These are phyloP conservation scores for Metschnikowia anglica DNA, from an alignment of 805 yeast species.

Conservation along the genomic window DNA sequence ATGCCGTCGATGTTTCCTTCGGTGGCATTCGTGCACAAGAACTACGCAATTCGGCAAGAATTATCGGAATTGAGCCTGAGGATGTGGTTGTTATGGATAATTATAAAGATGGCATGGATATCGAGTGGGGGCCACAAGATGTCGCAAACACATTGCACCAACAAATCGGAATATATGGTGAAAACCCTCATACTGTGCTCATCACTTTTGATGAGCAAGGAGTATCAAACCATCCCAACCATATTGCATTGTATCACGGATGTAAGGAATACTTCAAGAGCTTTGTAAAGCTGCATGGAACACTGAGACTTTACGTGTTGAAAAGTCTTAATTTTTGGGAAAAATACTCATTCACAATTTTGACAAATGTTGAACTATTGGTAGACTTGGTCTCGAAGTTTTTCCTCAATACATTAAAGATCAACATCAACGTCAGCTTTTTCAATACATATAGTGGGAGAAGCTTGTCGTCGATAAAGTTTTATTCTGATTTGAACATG, in stretches of 20 bases:
- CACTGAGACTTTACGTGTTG: constrained; percentile 28
- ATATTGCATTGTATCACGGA: constrained; percentile 60
- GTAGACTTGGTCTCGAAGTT: constrained; percentile 37
- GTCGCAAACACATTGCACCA: constrained; percentile 40
- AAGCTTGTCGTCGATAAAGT: constrained; percentile 30
- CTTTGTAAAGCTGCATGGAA: constrained; percentile 6
- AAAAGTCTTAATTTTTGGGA: constrained; percentile 39
- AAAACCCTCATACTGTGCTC: constrained; percentile 35
- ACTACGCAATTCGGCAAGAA: constrained; percentile 50
- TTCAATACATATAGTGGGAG: constrained; percentile 23
- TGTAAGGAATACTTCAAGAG: constrained; percentile 34
- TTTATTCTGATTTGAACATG: constrained; percentile 39
- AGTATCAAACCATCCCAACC: constrained; percentile 87
- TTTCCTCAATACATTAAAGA: constrained; percentile 30
- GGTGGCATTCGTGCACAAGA: constrained; percentile 67
- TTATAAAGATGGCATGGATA: constrained; percentile 64
- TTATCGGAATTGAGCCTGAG: constrained; percentile 48
- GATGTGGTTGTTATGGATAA: constrained; percentile 47
- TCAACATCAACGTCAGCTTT: constrained; percentile 40
- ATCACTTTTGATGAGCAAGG: constrained; percentile 83
- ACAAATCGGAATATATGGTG: constrained; percentile 23
- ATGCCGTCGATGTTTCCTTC: constrained; percentile 58
- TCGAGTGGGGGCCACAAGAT: constrained; percentile 55
- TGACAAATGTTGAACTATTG: constrained; percentile 43
- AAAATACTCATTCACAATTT: constrained; percentile 50